A percentile compares a stretch with the other conserved stretches of the same genome.
Evolutionary conservation across 108 stramenopile species (phyloP).

Genomic region (Discostella pseudostelligera): DNA sequence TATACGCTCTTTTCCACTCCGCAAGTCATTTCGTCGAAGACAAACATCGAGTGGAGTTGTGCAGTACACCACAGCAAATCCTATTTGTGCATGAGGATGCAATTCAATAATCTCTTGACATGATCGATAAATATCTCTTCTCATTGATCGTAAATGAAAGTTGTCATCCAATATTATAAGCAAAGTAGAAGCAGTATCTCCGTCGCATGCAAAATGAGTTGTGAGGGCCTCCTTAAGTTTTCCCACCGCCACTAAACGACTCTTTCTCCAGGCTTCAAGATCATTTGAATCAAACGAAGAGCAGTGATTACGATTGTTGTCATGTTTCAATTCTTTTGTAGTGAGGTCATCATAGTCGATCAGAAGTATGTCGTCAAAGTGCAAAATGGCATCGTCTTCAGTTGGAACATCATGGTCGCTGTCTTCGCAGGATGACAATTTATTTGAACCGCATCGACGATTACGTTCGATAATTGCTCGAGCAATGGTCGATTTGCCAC

Average conservation of each 20-base stretch:
- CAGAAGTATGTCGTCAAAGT: conserved; percentile 26
- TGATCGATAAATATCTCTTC: conserved; percentile 66
- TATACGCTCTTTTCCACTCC: conserved; percentile 43
- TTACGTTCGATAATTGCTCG: conserved; percentile 5
- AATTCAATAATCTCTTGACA: conserved; percentile 39
- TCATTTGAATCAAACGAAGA: conserved; percentile 16
- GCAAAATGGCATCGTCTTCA: no score
- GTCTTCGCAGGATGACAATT: no score
- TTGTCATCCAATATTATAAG: conserved; percentile 80
- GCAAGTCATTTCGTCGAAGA: conserved; percentile 55
- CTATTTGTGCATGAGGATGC: conserved; percentile 37
- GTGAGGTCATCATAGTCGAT: conserved; percentile 65
- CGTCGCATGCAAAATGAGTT: conserved; percentile 15
- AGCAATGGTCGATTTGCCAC: conserved; percentile 68
- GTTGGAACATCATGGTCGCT: no score
- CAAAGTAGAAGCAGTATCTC: conserved; percentile 6
- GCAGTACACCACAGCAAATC: conserved; percentile 56
- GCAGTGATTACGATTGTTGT: conserved; percentile 1
- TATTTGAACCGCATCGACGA: no score
- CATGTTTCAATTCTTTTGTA: conserved; percentile 12
- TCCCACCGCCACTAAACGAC: conserved; percentile 51
- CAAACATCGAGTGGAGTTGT: conserved; percentile 56
- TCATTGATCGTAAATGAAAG: conserved; percentile 77
- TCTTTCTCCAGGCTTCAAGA: conserved; percentile 68
- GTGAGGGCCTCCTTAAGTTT: conserved; percentile 42